These are phyloP conservation scores for Acer saccharum DNA, from an alignment of 345 rosid genomes.

Conservation along the genomic window DNA sequence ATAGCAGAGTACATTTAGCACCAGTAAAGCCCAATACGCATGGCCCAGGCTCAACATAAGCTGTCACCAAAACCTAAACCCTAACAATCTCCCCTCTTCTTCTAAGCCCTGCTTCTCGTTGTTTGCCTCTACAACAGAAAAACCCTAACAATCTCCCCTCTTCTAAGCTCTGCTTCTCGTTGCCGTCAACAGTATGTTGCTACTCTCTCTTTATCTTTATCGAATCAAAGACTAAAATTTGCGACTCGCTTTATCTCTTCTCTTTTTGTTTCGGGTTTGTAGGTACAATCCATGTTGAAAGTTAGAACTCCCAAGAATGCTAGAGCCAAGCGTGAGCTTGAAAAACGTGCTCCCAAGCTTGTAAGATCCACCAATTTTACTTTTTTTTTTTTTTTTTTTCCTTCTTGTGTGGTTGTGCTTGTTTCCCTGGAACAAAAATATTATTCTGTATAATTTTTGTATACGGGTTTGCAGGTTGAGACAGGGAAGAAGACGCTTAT, in stretches of 20 bases:
- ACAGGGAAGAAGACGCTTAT: conserved; percentile 92
- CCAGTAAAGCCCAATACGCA: neutral
- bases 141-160: too few species aligned
- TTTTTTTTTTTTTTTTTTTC: neutral
- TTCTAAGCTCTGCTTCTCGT: neutral
- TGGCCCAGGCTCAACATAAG: neutral
- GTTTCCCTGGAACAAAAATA: conserved; percentile 13
- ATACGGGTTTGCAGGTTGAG: conserved; percentile 55
- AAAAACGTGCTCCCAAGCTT: conserved; percentile 80
- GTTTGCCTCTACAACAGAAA: too few species aligned
- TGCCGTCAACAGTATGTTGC: conserved; percentile 5
- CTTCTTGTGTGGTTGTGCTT: conserved; percentile 4
- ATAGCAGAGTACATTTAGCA: neutral
- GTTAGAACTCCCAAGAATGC: conserved; percentile 55
- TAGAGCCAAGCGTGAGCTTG: conserved; percentile 63
- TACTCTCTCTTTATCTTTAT: neutral
- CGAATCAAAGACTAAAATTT: neutral
- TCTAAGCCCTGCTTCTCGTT: neutral
- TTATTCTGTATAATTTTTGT: neutral
- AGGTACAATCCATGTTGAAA: conserved; percentile 49
- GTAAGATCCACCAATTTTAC: conserved; percentile 35
- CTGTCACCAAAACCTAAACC: neutral
- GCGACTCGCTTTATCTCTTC: neutral
- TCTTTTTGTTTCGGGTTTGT: neutral
- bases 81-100: too few species aligned